Conservation (phyloP, 1,284 basidiomycete genomes). For the Cryptococcus sp. region DNA sequence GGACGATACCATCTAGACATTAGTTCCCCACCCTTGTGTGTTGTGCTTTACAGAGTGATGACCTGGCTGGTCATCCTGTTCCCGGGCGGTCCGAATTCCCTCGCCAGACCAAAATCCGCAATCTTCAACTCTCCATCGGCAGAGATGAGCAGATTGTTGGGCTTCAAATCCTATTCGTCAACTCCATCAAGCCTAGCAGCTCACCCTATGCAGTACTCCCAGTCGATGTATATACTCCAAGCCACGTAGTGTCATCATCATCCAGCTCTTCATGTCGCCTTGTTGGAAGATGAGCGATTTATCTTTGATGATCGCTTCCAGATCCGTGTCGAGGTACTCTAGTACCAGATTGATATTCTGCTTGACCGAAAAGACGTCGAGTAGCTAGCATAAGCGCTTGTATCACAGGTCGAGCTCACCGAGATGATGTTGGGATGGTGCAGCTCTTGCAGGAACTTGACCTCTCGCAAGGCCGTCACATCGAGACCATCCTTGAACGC, state of each 20-base stretch:
- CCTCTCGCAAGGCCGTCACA: constrained; percentile 97
- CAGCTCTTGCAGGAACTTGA: constrained; percentile 92
- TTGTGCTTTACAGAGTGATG: constrained; percentile 69
- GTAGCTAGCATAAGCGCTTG: constrained; percentile 55
- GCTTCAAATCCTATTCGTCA: constrained; percentile 53
- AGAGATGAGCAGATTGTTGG: constrained; percentile 94
- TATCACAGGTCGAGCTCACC: constrained; percentile 48
- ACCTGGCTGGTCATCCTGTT: constrained; percentile 98
- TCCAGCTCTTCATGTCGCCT: constrained; percentile 98
- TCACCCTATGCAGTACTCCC: constrained; percentile 85
- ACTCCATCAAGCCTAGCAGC: constrained; percentile 22
- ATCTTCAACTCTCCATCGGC: constrained; percentile 89
- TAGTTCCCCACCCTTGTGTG: neutral
- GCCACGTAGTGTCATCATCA: constrained; percentile 94
- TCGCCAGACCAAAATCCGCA: constrained; percentile 97
- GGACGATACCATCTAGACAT: constrained; percentile 89
- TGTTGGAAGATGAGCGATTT: constrained; percentile 83
- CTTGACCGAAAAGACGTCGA: constrained; percentile 96
- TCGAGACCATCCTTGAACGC: constrained; percentile 97
- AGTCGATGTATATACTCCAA: constrained; percentile 96
- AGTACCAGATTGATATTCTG: constrained; percentile 95
- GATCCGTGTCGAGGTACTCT: constrained; percentile 94
- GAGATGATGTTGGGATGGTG: constrained; percentile 94
- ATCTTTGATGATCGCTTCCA: constrained; percentile 96
- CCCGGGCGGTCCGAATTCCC: constrained; percentile 75